These are phyloP conservation scores for Populus ilicifolia DNA, from an alignment of 345 rosid genomes.

Conservation along the genomic window DNA sequence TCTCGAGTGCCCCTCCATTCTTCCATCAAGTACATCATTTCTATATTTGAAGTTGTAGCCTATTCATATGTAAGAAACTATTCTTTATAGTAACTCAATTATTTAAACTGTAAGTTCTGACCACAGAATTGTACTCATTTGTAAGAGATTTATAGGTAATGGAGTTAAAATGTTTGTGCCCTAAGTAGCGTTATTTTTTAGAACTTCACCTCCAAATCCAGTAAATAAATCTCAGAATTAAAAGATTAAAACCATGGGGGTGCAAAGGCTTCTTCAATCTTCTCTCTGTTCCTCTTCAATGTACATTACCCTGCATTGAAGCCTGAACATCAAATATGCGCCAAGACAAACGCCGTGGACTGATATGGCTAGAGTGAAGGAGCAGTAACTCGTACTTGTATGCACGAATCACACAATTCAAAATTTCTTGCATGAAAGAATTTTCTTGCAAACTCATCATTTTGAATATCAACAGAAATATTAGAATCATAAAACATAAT, in stretches of 20 bases:
- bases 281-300: too few species aligned
- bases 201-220: not conserved
- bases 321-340: not conserved
- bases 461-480: not conserved
- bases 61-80: slow-evolving; percentile 6
- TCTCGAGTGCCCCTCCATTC: slow-evolving; percentile 28
- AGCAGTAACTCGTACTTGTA: not conserved
- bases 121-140: not conserved
- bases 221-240: not conserved
- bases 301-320: not conserved
- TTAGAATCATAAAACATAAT: not conserved
- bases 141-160: not conserved
- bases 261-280: not conserved
- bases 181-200: not conserved
- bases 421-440: not conserved
- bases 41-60: slow-evolving; percentile 2
- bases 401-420: not conserved
- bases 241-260: not conserved
- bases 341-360: not conserved
- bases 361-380: not conserved
- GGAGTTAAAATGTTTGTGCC: not conserved
- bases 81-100: slow-evolving; percentile 22
- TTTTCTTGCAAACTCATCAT: not conserved
- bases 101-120: not conserved
- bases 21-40: slow-evolving; percentile 12